Percentiles rank a stretch among this genome's conserved stretches.
These are phyloP conservation scores for Acer campestre DNA, from an alignment of 345 rosid genomes.

Conservation along the genomic window DNA sequence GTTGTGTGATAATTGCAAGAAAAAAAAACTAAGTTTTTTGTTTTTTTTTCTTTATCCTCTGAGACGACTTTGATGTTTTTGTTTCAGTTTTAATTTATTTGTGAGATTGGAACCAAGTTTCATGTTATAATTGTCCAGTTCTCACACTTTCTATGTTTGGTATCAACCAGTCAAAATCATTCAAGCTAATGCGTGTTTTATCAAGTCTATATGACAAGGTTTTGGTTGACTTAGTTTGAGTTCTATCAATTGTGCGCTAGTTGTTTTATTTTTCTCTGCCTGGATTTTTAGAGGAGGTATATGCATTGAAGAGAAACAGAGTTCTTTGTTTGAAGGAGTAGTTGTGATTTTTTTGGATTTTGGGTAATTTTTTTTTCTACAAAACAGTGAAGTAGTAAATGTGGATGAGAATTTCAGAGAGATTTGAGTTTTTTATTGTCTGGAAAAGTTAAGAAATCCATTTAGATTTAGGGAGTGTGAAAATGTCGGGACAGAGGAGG, in stretches of 20 bases:
- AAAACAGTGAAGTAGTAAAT: constrained; percentile 14
- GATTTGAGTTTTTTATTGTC: constrained; percentile 13
- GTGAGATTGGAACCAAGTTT: too few relatives aligned
- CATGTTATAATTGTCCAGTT: too few relatives aligned
- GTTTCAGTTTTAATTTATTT: too few relatives aligned
- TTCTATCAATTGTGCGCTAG: not conserved
- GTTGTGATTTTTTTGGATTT: not conserved
- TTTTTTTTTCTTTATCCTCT: too few relatives aligned
- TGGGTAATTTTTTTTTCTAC: not conserved
- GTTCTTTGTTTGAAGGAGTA: not conserved
- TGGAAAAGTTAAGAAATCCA: constrained; percentile 19
- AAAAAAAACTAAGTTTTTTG: too few relatives aligned
- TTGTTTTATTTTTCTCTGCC: constrained; percentile 1
- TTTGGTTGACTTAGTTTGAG: not conserved
- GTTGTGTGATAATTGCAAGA: too few relatives aligned
- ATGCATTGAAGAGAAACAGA: constrained; percentile 6
- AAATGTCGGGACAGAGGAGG: constrained; percentile 45
- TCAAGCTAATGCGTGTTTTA: constrained; percentile 20
- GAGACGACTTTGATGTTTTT: too few relatives aligned
- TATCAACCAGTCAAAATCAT: constrained; percentile 17
- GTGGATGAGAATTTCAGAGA: constrained; percentile 18
- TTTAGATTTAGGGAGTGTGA: constrained; percentile 18
- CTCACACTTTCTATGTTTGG: constrained; percentile 6
- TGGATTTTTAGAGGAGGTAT: constrained; percentile 9
- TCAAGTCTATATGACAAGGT: not conserved